Evolutionary conservation across 1,284 basidiomycete species (phyloP).

Genomic region (Ganoderma resinaceum): DNA sequence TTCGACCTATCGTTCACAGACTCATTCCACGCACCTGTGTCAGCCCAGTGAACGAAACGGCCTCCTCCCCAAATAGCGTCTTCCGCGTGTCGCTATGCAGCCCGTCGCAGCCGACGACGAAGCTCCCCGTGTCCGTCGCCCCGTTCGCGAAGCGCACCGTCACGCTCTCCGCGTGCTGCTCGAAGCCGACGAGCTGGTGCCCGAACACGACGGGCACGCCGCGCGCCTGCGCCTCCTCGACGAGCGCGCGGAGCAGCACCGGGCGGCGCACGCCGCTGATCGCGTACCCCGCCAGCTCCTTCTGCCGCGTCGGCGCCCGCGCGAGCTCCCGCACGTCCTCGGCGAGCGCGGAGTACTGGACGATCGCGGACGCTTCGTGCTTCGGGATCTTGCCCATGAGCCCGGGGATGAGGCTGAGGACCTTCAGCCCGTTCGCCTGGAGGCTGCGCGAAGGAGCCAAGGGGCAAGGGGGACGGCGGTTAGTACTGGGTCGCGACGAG

Average conservation of each 20-base stretch:
- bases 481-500: slow-evolving; percentile 23
- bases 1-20: background rate
- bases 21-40: slow-evolving; percentile 43
- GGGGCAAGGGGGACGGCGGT: slow-evolving; percentile 26
- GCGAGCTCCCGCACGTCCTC: slow-evolving; percentile 43
- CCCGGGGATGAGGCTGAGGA: slow-evolving; percentile 49
- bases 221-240: slow-evolving; percentile 42
- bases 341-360: slow-evolving; percentile 41
- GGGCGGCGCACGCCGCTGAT: slow-evolving; percentile 44
- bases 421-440: slow-evolving; percentile 50
- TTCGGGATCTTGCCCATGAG: slow-evolving; percentile 45
- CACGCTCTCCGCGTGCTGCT: slow-evolving; percentile 43
- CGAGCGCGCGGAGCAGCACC: slow-evolving; percentile 43
- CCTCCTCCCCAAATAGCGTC: slow-evolving; percentile 49
- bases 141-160: slow-evolving; percentile 48
- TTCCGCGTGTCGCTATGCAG: slow-evolving; percentile 51
- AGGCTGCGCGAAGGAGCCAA: slow-evolving; percentile 41
- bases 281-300: slow-evolving; percentile 33
- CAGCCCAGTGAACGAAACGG: slow-evolving; percentile 48
- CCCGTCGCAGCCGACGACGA: slow-evolving; percentile 56
- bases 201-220: slow-evolving; percentile 49
- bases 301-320: slow-evolving; percentile 32
- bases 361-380: slow-evolving; percentile 34
- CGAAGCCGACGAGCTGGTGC: slow-evolving; percentile 43
- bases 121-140: slow-evolving; percentile 45